Conservation (phyloP, 2,329 filamentous ascomycete genomes). For the Graphilbum fragrans region DNA sequence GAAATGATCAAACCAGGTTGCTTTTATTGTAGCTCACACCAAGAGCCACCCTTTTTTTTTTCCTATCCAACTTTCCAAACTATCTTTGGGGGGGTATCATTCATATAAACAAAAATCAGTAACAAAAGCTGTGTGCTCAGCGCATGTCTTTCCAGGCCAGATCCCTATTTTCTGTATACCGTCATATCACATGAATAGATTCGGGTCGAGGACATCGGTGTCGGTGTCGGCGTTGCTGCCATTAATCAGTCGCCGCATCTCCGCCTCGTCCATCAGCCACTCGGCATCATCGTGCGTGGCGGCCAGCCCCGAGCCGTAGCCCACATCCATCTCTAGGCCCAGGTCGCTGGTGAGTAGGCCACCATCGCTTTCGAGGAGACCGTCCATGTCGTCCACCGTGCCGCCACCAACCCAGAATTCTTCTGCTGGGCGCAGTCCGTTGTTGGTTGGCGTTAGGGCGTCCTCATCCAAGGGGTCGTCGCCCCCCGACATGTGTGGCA, state of each 20-base stretch:
- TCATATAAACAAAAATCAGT: no score
- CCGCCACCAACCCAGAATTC: background rate
- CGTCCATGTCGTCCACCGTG: background rate
- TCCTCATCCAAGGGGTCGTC: no score
- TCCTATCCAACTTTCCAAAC: no score
- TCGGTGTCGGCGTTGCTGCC: slow-evolving; percentile 5
- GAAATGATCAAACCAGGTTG: no score
- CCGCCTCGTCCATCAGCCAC: slow-evolving; percentile 14
- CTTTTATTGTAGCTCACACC: no score
- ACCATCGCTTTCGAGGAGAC: background rate
- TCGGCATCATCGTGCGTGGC: slow-evolving; percentile 3
- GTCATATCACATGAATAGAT: slow-evolving; percentile 6
- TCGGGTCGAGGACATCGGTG: slow-evolving; percentile 6
- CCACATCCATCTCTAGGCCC: slow-evolving; percentile 1
- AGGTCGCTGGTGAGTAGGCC: slow-evolving; percentile 1
- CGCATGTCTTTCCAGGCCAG: no score
- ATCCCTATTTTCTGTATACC: background rate
- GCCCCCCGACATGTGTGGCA: background rate
- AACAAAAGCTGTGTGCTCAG: no score
- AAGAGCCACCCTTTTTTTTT: no score
- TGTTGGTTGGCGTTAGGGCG: background rate
- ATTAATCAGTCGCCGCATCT: slow-evolving; percentile 15
- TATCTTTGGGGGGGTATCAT: no score
- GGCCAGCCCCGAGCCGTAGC: no score
- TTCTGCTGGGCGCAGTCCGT: background rate